These are phyloP conservation scores for Linnemannia hyalina DNA, from an alignment of 192 early-diverging fungal genomes.

Conservation along the genomic window DNA sequence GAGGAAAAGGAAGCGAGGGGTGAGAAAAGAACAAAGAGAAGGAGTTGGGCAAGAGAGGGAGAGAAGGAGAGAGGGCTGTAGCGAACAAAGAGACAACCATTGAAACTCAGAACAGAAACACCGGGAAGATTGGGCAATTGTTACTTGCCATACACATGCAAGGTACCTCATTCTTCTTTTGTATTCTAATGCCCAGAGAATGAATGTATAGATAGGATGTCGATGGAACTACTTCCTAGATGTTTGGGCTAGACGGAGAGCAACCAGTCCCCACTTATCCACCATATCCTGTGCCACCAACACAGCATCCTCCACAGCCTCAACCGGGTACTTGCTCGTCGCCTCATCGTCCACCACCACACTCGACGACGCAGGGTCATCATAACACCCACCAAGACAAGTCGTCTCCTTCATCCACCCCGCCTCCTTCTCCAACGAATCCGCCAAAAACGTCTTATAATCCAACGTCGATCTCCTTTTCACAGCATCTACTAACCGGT, in stretches of 20 bases:
- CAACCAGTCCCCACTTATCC: conserved; percentile 28
- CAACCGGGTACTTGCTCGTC: conserved; percentile 18
- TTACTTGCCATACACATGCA: too few relatives aligned
- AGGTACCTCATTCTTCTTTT: too few relatives aligned
- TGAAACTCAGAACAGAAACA: too few relatives aligned
- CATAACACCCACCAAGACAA: conserved; percentile 13
- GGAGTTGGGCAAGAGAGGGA: background rate
- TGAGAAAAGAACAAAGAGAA: background rate
- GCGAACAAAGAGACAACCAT: too few relatives aligned
- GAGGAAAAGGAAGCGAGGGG: background rate
- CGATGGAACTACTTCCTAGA: background rate
- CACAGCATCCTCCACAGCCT: conserved; percentile 27
- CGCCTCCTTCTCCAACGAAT: conserved; percentile 15
- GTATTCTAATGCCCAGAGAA: too few relatives aligned
- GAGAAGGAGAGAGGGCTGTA: background rate
- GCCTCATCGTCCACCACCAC: background rate
- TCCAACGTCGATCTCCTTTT: conserved; percentile 6
- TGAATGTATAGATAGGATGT: too few relatives aligned
- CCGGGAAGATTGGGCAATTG: too few relatives aligned
- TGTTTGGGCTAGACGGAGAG: conserved; percentile 15
- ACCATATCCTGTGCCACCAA: conserved; percentile 35
- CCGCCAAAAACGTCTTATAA: conserved; percentile 23
- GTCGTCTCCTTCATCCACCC: conserved; percentile 22
- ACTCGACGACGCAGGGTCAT: background rate
- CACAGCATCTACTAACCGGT: conserved; percentile 17